Evolutionary conservation across 75 land plant genomes (phyloP), one percentile per base, ranked within the genome.

Genomic region (Larix kaempferi): DNA sequence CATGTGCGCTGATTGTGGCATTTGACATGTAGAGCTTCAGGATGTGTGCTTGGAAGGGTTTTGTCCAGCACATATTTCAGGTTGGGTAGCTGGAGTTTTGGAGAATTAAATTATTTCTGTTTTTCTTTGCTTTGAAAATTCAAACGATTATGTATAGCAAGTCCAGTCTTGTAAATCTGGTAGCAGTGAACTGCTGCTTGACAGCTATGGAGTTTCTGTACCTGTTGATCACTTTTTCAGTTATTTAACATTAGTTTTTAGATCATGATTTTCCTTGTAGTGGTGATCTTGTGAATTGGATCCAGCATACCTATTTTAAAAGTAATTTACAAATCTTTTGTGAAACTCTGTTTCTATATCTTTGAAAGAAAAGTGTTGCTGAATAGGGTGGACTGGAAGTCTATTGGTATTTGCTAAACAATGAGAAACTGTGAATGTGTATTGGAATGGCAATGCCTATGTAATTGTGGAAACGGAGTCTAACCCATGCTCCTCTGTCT

Each of bases 221-320:
- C 21, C 33, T 29, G 29, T 29, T 33, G 19, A 1, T 0, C 5
- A 65, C 69, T 65, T 65, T 27, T 16, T 29, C 7, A 65, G 16
- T 65, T 65, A 35, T 65, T 65, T 65, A 13, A 65, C 37, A 16
- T 17, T 65, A 65, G 21, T 49, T 65, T 65, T 11, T 65, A 65
- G 69, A 5, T 17, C 69, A 65, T 33, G 39, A 64, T 27, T 27
- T 19, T 29, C 67, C 35, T 65, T 65, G 41, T n/a, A 16, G 69
- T 65, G 33, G 1, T 65, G 21, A 33, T 29, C 41, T 33, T 63
- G 29, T 26, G 35, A 63, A 63, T 63, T 16, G 35, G 41, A 41
- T 33, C 1, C 6, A 65, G 69, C 33, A 65, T 33, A 33, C 41
- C 52, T 49, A 6, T 65, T 3, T 7, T 33, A 33, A 5, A 5